These are phyloP conservation scores for Puccinia triticina DNA, from an alignment of 1,284 basidiomycete species.

Conservation along the genomic window DNA sequence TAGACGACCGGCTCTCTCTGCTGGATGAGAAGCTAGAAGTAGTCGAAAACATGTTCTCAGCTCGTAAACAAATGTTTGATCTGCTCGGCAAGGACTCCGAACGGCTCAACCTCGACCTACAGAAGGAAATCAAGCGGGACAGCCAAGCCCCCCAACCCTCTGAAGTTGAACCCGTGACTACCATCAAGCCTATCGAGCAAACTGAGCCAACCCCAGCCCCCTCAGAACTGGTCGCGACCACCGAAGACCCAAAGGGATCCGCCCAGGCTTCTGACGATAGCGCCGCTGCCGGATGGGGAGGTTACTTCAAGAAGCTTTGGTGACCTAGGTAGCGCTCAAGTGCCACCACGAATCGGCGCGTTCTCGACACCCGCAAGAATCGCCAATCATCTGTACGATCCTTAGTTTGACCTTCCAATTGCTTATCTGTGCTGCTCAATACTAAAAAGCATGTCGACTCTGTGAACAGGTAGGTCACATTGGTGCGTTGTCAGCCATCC, in stretches of 20 bases:
- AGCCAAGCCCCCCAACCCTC: no score
- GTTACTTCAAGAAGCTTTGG: constrained; percentile 38
- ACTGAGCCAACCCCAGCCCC: neutral
- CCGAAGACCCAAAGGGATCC: neutral
- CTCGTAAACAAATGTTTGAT: constrained; percentile 32
- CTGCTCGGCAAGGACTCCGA: constrained; percentile 20
- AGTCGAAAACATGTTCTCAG: constrained; percentile 31
- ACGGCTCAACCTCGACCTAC: constrained; percentile 28
- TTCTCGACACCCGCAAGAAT: neutral
- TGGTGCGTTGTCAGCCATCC: no score
- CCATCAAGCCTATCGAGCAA: neutral
- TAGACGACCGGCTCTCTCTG: constrained; percentile 17
- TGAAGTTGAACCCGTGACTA: no score
- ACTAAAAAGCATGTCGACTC: no score
- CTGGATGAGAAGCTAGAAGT: constrained; percentile 39
- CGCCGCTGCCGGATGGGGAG: constrained; percentile 6
- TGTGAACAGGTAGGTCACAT: no score
- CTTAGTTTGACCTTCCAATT: no score
- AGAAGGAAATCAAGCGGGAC: neutral
- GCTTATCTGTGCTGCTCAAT: no score
- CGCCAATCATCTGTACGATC: no score
- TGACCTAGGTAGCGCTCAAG: neutral
- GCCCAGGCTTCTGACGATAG: neutral
- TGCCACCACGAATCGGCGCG: neutral
- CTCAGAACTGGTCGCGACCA: neutral